Evolutionary conservation across 2,329 filamentous ascomycete species (phyloP).

Genomic region (Fusarium sp.): DNA sequence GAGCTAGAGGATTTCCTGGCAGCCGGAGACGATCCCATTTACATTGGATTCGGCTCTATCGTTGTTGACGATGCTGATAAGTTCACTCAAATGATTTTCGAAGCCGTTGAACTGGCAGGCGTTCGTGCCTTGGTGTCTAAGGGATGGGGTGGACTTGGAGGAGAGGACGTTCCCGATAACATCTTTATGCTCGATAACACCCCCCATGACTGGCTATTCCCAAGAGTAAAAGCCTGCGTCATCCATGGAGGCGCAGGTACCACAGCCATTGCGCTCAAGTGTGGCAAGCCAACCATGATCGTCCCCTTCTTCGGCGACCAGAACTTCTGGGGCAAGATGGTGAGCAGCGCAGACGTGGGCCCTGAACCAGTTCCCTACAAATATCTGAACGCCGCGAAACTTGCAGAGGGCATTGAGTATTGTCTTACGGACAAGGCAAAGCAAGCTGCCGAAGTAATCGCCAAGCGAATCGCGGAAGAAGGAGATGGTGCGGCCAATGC

Average conservation of each 20-base stretch:
- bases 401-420: constrained; percentile 77
- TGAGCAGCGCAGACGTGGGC: constrained; percentile 71
- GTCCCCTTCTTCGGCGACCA: constrained; percentile 86
- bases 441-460: constrained; percentile 67
- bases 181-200: constrained; percentile 79
- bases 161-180: constrained; percentile 67
- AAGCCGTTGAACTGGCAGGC: constrained; percentile 72
- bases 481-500: constrained; percentile 78
- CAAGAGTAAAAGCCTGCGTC: constrained; percentile 71
- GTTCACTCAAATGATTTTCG: constrained; percentile 78
- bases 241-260: constrained; percentile 85
- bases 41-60: constrained; percentile 82
- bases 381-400: constrained; percentile 68
- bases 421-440: constrained; percentile 71
- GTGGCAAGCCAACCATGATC: constrained; percentile 77
- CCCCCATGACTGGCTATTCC: constrained; percentile 83
- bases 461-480: constrained; percentile 68
- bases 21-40: constrained; percentile 70
- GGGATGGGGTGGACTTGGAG: constrained; percentile 79
- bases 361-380: constrained; percentile 77
- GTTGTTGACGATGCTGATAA: constrained; percentile 77
- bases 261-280: constrained; percentile 78
- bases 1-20: constrained; percentile 67
- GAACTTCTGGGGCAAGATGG: constrained; percentile 80
- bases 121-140: constrained; percentile 79